Base-by-base conservation (phyloP, 495 filamentous ascomycete species). In the Xanthoparmelia taractica region DNA sequence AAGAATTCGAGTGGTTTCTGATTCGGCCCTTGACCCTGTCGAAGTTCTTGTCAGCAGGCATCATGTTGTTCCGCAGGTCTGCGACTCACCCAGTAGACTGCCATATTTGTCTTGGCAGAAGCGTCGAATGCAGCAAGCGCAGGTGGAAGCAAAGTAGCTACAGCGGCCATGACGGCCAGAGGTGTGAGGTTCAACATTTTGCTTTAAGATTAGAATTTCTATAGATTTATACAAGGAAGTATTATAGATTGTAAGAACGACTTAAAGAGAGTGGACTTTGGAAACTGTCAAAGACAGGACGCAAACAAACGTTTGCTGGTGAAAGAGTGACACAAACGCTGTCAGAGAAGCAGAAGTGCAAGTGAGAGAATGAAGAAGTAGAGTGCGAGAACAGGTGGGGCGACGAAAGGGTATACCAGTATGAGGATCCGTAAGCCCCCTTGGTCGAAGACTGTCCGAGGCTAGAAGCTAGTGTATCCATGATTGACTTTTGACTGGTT, bases 71-170 rank as follows among this genome's bases (percentile, higher is more conserved):
- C 55, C 37, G 25, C 18, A 67, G 20, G 48, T 17, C 37, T 59
- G 61, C 20, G 41, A 25, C 68, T 67, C 73, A 84, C 86, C 77
- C 84, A 89, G 71, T 88, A 89, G 31, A 88, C 74, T 29, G 81
- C 83, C 66, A 88, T 69, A 69, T 87, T 88, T 62, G 75, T 78
- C n/a, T 76, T 77, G 7, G 77, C 72, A 37, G 65, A 59, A 6
- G 77, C 63, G 67, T 79, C 71, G 67, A 86, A 83, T 40, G 66
- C 66, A 47, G 73, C 71, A 33, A 76, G 58, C n/a, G 69, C 73
- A 57, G 68, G 66, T 62, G 52, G 70, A 40, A 50, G 23, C 17
- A 52, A 31, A 20, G 40, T 43, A 48, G 58, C 57, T 29, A 64
- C 33, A 18, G 27, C 45, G 17, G 66, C 61, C 64, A 65, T 31